Evolutionary conservation across 2,329 filamentous ascomycete species (phyloP).

Genomic region (Fusarium oxysporum): DNA sequence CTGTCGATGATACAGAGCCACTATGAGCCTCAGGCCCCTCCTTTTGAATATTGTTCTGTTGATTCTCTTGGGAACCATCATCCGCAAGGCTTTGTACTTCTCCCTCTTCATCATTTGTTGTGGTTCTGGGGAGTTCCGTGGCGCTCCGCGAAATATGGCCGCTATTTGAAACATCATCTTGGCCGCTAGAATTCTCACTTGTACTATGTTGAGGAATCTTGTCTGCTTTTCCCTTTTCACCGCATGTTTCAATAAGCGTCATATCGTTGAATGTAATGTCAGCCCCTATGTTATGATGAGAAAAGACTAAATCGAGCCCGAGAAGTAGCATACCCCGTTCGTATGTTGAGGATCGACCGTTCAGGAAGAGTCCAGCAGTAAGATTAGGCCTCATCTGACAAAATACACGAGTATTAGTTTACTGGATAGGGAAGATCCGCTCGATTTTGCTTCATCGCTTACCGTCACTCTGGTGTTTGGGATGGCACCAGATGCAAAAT

Average conservation of each 20-base stretch:
- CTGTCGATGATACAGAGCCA: not conserved
- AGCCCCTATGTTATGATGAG: conserved; percentile 50
- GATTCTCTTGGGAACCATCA: not conserved
- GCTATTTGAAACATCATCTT: not conserved
- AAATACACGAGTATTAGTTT: not conserved
- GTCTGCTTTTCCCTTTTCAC: conserved; percentile 23
- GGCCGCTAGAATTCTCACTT: not conserved
- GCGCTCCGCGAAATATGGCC: not conserved
- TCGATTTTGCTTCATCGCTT: not conserved
- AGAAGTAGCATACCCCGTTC: conserved; percentile 34
- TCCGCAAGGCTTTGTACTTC: not conserved
- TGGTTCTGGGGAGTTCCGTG: not conserved
- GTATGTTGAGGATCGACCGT: conserved; percentile 45
- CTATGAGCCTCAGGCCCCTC: not conserved
- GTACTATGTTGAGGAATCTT: not conserved
- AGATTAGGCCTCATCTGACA: conserved; percentile 50
- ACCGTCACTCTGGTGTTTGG: conserved; percentile 53
- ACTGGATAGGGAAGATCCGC: not conserved
- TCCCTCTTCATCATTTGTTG: not conserved
- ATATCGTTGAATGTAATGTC: conserved; percentile 66
- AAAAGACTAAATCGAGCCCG: not conserved
- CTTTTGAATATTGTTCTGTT: not conserved
- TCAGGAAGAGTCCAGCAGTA: conserved; percentile 50
- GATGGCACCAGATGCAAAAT: conserved; percentile 67
- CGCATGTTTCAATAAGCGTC: conserved; percentile 51